Conservation (phyloP, 306 rosid species). For the Trichosanthes cucumerina region DNA sequence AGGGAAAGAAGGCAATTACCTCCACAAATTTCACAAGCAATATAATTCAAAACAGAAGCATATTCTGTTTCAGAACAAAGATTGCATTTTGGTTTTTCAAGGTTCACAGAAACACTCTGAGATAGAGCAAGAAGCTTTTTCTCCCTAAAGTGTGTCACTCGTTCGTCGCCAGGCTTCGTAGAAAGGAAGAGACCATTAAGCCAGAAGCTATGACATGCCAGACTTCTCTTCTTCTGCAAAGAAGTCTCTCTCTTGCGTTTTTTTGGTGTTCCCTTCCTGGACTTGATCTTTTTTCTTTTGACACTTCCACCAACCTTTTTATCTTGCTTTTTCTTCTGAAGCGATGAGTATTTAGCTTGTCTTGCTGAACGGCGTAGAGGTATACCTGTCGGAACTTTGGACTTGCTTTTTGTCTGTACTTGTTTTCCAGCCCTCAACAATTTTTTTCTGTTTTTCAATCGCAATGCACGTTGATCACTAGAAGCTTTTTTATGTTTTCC, state of each 20-base stretch:
- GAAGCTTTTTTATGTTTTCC: conserved; percentile 31
- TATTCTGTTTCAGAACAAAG: conserved; percentile 58
- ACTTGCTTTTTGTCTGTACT: conserved; percentile 32
- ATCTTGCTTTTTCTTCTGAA: conserved; percentile 39
- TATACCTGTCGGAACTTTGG: conserved; percentile 33
- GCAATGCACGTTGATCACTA: conserved; percentile 33
- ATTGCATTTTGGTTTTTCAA: conserved; percentile 50
- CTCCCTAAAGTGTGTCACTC: conserved; percentile 53
- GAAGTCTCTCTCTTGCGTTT: conserved; percentile 35
- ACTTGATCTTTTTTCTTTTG: conserved; percentile 35
- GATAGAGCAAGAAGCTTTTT: conserved; percentile 31
- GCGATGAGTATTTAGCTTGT: conserved; percentile 49
- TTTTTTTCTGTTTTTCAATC: conserved; percentile 40
- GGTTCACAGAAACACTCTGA: conserved; percentile 25
- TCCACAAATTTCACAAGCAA: conserved; percentile 76
- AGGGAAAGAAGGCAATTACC: conserved; percentile 33
- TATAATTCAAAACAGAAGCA: conserved; percentile 31
- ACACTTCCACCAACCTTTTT: conserved; percentile 33
- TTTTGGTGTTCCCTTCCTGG: conserved; percentile 37
- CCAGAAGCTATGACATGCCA: conserved; percentile 57
- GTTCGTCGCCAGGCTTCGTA: conserved; percentile 66
- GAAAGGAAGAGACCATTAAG: conserved; percentile 73
- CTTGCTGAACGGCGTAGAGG: conserved; percentile 91
- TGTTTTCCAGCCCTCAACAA: conserved; percentile 34
- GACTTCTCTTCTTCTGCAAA: conserved; percentile 44